phyloP scores from a whole-genome alignment of 202 grass and related monocot species.

The Digitaria exilis region DNA sequence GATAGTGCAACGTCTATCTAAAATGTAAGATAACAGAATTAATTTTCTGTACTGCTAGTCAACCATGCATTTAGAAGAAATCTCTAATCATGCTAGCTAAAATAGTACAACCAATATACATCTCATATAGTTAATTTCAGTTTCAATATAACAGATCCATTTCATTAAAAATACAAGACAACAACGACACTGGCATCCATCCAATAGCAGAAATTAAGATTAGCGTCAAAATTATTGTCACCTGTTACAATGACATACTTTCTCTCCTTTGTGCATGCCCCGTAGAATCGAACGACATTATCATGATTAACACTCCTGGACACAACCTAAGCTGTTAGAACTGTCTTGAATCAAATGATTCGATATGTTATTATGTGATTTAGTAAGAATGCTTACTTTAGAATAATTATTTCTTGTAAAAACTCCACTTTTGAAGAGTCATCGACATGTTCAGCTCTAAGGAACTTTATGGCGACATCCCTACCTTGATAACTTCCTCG shows the following conservation, averaged over 20 bases:
- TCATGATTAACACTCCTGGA: slow-evolving; percentile 82
- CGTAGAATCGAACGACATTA: slow-evolving; percentile 77
- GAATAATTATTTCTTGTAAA: slow-evolving; percentile 90
- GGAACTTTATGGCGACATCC: slow-evolving; percentile 87
- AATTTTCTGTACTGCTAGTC: slow-evolving; percentile 2
- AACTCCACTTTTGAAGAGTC: slow-evolving; percentile 80
- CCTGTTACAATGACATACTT: slow-evolving; percentile 93
- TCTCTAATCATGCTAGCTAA: slow-evolving; percentile 8
- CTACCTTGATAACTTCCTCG: slow-evolving; percentile 73
- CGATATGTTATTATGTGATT: slow-evolving; percentile 20
- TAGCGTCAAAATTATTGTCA: slow-evolving; percentile 34
- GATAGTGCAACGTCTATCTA: background rate
- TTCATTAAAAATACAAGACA: slow-evolving; percentile 16
- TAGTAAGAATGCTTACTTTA: slow-evolving; percentile 55
- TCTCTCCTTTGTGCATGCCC: slow-evolving; percentile 73
- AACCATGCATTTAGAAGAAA: background rate
- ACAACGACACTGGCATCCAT: background rate
- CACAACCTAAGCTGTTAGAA: slow-evolving; percentile 8
- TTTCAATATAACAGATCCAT: background rate
- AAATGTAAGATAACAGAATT: background rate
- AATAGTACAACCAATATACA: background rate
- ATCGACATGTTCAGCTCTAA: slow-evolving; percentile 68
- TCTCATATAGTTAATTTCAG: background rate
- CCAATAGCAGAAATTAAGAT: slow-evolving; percentile 5
- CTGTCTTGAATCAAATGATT: slow-evolving; percentile 46